These are phyloP conservation scores for Neonectria magnoliae DNA, from an alignment of 2,329 filamentous ascomycete species.

Conservation along the genomic window DNA sequence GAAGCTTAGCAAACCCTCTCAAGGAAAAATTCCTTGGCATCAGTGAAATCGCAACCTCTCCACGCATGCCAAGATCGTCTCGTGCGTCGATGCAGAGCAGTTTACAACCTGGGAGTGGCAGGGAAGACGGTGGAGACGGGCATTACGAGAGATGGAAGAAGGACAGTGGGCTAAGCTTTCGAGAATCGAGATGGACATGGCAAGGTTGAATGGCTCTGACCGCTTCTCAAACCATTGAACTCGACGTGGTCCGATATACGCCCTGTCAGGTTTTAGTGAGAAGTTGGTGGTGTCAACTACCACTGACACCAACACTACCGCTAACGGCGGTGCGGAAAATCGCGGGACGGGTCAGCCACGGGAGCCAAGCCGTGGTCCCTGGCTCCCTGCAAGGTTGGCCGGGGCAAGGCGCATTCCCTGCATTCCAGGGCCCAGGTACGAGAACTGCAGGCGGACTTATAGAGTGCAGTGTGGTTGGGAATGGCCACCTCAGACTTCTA, in stretches of 20 bases:
- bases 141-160: slow-evolving; percentile 13
- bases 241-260: neutral
- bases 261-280: neutral
- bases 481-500: neutral
- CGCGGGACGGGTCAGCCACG: slow-evolving; percentile 10
- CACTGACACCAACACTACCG: neutral
- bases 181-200: neutral
- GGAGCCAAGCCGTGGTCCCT: slow-evolving; percentile 5
- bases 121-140: slow-evolving; percentile 12
- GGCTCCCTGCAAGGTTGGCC: slow-evolving; percentile 16
- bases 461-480: neutral
- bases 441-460: neutral
- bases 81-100: neutral
- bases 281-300: neutral
- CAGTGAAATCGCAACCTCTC: neutral
- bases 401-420: slow-evolving; percentile 14
- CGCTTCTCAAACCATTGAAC: too few relatives aligned
- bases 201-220: neutral
- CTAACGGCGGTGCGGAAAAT: neutral
- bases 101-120: neutral
- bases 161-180: neutral
- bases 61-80: neutral
- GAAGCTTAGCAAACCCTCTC: neutral
- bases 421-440: slow-evolving; percentile 14
- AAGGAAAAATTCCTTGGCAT: neutral